phyloP scores from a whole-genome alignment of 2,329 filamentous ascomycete genomes.

The Rhynchosporium graminicola region DNA sequence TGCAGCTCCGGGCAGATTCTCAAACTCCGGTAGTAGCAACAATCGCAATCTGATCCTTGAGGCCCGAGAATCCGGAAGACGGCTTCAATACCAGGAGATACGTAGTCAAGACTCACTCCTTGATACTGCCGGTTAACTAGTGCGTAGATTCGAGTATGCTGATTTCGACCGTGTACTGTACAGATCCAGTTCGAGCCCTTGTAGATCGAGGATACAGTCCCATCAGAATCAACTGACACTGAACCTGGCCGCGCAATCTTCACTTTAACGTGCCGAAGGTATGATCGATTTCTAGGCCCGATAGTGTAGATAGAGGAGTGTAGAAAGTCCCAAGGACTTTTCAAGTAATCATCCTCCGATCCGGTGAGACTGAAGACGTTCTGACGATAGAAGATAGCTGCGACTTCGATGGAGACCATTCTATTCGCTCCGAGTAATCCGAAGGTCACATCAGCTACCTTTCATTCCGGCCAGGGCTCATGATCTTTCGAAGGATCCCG shows the following conservation, averaged over 20 bases:
- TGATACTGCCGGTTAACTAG: conserved; percentile 6
- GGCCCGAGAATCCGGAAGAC: conserved; percentile 24
- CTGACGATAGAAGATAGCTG: conserved; percentile 14
- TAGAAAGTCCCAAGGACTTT: conserved; percentile 14
- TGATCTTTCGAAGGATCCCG: neutral
- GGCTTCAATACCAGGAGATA: conserved; percentile 25
- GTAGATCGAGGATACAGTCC: conserved; percentile 7
- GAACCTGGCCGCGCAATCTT: conserved; percentile 10
- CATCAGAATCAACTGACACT: conserved; percentile 17
- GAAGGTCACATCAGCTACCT: conserved; percentile 17
- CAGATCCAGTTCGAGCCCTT: conserved; percentile 12
- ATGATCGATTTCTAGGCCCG: conserved; percentile 10
- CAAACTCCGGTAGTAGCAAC: conserved; percentile 10
- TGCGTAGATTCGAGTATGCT: neutral
- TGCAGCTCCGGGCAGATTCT: neutral
- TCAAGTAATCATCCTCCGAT: neutral
- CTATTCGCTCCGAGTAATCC: conserved; percentile 21
- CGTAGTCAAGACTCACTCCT: conserved; percentile 17
- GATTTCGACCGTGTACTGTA: conserved; percentile 18
- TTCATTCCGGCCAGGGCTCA: neutral
- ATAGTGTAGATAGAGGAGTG: conserved; percentile 15
- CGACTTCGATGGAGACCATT: conserved; percentile 18
- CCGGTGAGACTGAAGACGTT: conserved; percentile 19
- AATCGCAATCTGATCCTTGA: conserved; percentile 19
- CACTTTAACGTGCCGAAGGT: conserved; percentile 16